A percentile compares a stretch with the other conserved stretches of the same genome.
These are phyloP conservation scores for Terana coerulea DNA, from an alignment of 768 basidiomycete species.

Conservation along the genomic window DNA sequence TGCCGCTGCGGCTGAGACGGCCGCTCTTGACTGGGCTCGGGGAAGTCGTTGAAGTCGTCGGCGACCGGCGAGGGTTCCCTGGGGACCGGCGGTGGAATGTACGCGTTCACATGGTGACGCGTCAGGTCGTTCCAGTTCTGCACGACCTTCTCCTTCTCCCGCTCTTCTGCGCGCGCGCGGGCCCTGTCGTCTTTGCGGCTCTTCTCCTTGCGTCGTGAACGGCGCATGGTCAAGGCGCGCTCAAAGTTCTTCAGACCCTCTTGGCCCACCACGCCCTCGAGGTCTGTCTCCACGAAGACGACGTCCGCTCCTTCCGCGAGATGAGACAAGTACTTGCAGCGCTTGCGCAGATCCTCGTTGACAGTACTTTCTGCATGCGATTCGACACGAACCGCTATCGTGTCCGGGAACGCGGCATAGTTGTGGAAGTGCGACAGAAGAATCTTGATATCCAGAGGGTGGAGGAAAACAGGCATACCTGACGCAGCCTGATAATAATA, in stretches of 20 bases:
- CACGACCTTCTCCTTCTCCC: constrained; percentile 46
- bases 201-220: constrained; percentile 74
- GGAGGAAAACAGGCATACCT: constrained; percentile 87
- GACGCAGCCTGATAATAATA: constrained; percentile 95
- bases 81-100: constrained; percentile 11
- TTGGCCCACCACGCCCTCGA: constrained; percentile 70
- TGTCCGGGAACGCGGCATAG: constrained; percentile 82
- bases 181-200: constrained; percentile 85
- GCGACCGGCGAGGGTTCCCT: constrained; percentile 64
- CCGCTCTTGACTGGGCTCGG: constrained; percentile 8
- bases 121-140: constrained; percentile 20
- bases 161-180: constrained; percentile 70
- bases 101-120: constrained; percentile 12
- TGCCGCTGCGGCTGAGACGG: constrained; percentile 10
- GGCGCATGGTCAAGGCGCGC: constrained; percentile 71
- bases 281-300: constrained; percentile 87
- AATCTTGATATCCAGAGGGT: constrained; percentile 94
- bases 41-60: constrained; percentile 32
- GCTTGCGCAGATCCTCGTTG: constrained; percentile 89
- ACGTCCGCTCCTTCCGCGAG: constrained; percentile 91
- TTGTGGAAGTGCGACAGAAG: constrained; percentile 77
- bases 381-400: constrained; percentile 78
- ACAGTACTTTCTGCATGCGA: constrained; percentile 73
- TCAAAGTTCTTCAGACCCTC: constrained; percentile 83
- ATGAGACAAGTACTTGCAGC: constrained; percentile 94